These are phyloP conservation scores for Kodamaea lidongshanica DNA, from an alignment of 805 yeast species.

Conservation along the genomic window DNA sequence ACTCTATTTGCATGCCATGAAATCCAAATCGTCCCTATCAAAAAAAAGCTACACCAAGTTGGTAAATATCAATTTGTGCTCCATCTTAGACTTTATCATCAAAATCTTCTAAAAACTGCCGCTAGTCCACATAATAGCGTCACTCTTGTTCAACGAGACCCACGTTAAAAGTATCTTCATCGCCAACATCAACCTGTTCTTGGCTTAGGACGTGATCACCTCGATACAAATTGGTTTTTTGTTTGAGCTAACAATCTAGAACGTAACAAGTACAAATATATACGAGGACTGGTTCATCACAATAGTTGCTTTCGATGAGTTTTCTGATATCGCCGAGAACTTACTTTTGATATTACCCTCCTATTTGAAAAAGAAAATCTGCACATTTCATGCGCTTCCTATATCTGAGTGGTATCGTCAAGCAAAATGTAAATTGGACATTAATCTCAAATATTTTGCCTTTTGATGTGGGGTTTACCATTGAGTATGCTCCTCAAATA, in stretches of 20 bases:
- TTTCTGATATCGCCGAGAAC: slow-evolving; percentile 35
- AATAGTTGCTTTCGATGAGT: slow-evolving; percentile 26
- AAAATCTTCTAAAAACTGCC: too few species aligned
- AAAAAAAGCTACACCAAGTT: slow-evolving; percentile 28
- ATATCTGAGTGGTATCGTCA: slow-evolving; percentile 25
- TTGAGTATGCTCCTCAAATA: slow-evolving; percentile 33
- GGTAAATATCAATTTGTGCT: slow-evolving; percentile 13
- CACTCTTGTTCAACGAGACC: slow-evolving; percentile 14
- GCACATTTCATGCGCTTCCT: slow-evolving; percentile 42
- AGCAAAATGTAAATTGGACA: slow-evolving; percentile 38
- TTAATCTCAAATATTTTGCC: slow-evolving; percentile 44
- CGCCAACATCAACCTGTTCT: slow-evolving; percentile 24
- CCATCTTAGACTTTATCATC: slow-evolving; percentile 14
- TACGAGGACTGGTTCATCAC: slow-evolving; percentile 46
- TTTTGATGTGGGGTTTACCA: slow-evolving; percentile 56
- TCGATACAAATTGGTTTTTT: too few species aligned
- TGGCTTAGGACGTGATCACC: too few species aligned
- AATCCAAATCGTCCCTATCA: slow-evolving; percentile 15
- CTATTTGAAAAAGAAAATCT: slow-evolving; percentile 41
- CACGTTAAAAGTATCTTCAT: slow-evolving; percentile 13
- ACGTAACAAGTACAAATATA: slow-evolving; percentile 24
- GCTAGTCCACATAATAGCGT: slow-evolving; percentile 6
- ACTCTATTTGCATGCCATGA: slow-evolving; percentile 19
- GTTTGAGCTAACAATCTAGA: too few species aligned
- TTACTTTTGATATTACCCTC: slow-evolving; percentile 43